Evolutionary conservation across 495 filamentous ascomycete species (phyloP).

Genomic region (Tuber magnatum): DNA sequence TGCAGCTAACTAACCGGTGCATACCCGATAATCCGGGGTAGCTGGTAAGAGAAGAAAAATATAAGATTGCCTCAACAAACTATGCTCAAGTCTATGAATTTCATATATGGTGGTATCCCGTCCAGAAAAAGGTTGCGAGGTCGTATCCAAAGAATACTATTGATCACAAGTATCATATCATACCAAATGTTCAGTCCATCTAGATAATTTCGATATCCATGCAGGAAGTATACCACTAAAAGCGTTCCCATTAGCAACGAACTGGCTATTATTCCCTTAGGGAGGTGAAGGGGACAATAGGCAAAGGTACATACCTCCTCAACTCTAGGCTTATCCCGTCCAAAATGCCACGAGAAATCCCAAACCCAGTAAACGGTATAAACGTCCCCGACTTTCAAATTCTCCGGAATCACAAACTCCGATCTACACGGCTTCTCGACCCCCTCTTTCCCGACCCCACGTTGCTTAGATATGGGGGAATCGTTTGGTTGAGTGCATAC

Average conservation of each 20-base stretch:
- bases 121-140: neutral
- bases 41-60: neutral
- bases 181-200: neutral
- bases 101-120: neutral
- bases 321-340: conserved; percentile 5
- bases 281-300: neutral
- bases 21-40: neutral
- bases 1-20: neutral
- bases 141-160: neutral
- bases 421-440: conserved; percentile 15
- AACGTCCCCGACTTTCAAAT: conserved; percentile 14
- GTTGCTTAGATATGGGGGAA: conserved; percentile 10
- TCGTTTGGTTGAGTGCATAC: conserved; percentile 25
- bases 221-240: conserved; percentile 33
- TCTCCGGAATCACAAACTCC: conserved; percentile 24
- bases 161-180: neutral
- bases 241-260: conserved; percentile 9
- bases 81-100: neutral
- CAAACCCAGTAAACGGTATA: conserved; percentile 33
- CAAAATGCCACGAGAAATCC: conserved; percentile 28
- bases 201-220: conserved; percentile 34
- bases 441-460: conserved; percentile 20
- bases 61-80: neutral
- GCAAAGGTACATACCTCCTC: conserved; percentile 14
- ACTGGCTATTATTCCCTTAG: neutral